A percentile compares a stretch with the other conserved stretches of the same genome.
These are phyloP conservation scores for Agroathelia rolfsii DNA, from an alignment of 1,284 basidiomycete genomes.

Conservation along the genomic window DNA sequence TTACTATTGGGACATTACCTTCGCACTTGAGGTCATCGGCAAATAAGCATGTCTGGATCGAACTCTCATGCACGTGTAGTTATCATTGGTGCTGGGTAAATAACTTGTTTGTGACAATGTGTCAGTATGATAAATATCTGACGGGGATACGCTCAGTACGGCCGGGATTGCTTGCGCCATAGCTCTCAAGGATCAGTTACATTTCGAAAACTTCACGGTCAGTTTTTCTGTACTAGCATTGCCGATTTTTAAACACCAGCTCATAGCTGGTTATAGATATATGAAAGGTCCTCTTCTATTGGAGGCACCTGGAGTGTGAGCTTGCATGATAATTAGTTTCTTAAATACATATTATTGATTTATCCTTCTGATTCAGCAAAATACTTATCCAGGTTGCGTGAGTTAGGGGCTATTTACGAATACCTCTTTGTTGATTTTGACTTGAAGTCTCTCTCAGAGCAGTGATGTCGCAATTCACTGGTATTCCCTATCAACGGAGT, in stretches of 20 bases:
- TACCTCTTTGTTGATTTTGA: slow-evolving; percentile 9
- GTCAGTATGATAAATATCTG: not conserved
- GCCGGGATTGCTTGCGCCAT: slow-evolving; percentile 40
- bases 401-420: no score
- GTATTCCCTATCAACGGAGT: slow-evolving; percentile 18
- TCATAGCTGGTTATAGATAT: slow-evolving; percentile 27
- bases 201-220: slow-evolving; percentile 37
- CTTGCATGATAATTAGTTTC: no score
- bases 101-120: slow-evolving; percentile 2
- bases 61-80: no score
- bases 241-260: not conserved
- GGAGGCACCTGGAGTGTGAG: slow-evolving; percentile 31
- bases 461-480: slow-evolving; percentile 27
- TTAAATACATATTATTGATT: no score
- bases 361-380: slow-evolving; percentile 13
- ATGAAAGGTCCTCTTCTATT: slow-evolving; percentile 32
- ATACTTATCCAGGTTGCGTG: slow-evolving; percentile 21
- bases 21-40: no score
- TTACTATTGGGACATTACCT: no score
- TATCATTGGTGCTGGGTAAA: slow-evolving; percentile 44
- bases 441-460: slow-evolving; percentile 4
- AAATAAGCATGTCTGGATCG: no score
- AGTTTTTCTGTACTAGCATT: slow-evolving; percentile 11
- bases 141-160: slow-evolving; percentile 13
- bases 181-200: slow-evolving; percentile 31